These are phyloP conservation scores for Coemansia sp. DNA, from an alignment of 192 early-diverging fungal species.

Conservation along the genomic window DNA sequence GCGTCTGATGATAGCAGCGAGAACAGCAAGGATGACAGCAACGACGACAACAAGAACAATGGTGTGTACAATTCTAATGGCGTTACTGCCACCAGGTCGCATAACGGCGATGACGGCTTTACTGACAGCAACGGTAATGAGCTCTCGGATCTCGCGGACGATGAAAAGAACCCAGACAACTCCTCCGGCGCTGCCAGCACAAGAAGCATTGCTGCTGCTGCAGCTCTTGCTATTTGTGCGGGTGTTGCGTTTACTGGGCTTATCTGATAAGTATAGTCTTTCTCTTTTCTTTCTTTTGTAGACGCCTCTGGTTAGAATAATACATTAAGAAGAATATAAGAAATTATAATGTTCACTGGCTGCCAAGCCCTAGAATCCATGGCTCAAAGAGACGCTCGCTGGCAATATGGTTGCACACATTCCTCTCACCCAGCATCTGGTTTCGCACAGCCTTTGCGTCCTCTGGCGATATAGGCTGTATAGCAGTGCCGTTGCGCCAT, in stretches of 20 bases:
- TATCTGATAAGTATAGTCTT: not conserved
- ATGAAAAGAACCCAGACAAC: not conserved
- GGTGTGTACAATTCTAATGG: not conserved
- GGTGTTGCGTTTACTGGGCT: not conserved
- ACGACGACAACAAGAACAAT: not conserved
- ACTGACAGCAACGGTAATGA: constrained; percentile 1
- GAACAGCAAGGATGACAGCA: not conserved
- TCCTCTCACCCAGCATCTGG: not conserved
- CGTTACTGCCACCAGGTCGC: not conserved
- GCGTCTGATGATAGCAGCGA: not conserved
- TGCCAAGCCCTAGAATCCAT: not conserved
- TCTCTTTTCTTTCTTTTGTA: not conserved
- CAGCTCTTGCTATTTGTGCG: not conserved
- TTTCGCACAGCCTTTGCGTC: not conserved
- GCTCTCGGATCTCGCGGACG: not conserved
- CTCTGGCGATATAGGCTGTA: not conserved
- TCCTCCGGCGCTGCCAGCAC: not conserved
- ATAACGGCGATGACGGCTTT: not conserved
- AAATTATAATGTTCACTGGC: too few species aligned
- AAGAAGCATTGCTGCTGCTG: not conserved
- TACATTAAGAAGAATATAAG: too few species aligned
- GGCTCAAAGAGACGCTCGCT: not conserved
- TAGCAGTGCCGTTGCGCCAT: constrained; percentile 22
- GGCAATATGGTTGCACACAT: not conserved
- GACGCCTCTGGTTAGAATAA: too few species aligned